Evolutionary conservation across 2,329 filamentous ascomycete genomes (phyloP).

Genomic region (Tolypocladium pustulatum): DNA sequence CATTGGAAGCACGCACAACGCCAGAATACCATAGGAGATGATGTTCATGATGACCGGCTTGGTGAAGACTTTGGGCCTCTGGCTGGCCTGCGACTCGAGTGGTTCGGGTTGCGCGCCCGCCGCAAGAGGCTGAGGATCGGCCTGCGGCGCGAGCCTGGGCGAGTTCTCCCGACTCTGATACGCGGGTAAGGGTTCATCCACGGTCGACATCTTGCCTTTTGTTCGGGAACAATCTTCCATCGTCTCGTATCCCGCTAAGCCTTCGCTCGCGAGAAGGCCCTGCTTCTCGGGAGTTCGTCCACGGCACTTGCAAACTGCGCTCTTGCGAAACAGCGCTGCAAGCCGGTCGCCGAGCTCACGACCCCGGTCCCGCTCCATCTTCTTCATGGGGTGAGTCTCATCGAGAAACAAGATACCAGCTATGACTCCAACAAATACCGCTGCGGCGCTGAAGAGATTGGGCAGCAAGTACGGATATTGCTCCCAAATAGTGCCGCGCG

Average conservation of each 20-base stretch:
- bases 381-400: slow-evolving; percentile 83
- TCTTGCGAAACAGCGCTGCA: slow-evolving; percentile 28
- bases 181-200: slow-evolving; percentile 53
- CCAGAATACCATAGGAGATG: slow-evolving; percentile 80
- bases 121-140: slow-evolving; percentile 10
- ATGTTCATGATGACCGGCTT: slow-evolving; percentile 80
- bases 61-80: slow-evolving; percentile 56
- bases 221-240: slow-evolving; percentile 8
- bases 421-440: slow-evolving; percentile 64
- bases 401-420: slow-evolving; percentile 82
- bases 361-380: slow-evolving; percentile 63
- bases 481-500: slow-evolving; percentile 68
- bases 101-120: not conserved
- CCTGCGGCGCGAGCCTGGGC: slow-evolving; percentile 29
- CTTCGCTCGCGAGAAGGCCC: slow-evolving; percentile 52
- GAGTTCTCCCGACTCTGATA: slow-evolving; percentile 55
- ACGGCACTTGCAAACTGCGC: slow-evolving; percentile 21
- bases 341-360: slow-evolving; percentile 68
- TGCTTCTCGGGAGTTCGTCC: slow-evolving; percentile 42
- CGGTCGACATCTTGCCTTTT: slow-evolving; percentile 4
- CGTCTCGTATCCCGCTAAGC: slow-evolving; percentile 53
- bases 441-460: slow-evolving; percentile 78
- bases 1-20: slow-evolving; percentile 60
- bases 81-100: not conserved
- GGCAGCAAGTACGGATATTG: slow-evolving; percentile 82